Evolutionary conservation across 352 stramenopile species (phyloP).

Genomic region (Phytopythium cucurbitacearum): DNA sequence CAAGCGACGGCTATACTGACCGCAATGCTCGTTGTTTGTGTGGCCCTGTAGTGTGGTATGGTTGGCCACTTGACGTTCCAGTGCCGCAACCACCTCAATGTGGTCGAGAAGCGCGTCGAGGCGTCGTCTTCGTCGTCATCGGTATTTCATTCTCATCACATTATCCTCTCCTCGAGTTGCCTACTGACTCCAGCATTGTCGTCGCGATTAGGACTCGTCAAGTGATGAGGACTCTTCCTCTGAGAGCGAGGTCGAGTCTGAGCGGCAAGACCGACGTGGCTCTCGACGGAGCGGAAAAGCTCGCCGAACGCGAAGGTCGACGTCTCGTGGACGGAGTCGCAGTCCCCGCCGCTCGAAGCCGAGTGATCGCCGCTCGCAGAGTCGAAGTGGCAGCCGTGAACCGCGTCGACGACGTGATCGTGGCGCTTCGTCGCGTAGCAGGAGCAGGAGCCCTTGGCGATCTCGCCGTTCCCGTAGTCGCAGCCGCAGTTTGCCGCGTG

Average conservation of each 20-base stretch:
- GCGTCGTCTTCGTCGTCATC: conserved; percentile 35
- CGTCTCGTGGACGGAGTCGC: conserved; percentile 16
- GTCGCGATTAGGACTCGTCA: conserved; percentile 26
- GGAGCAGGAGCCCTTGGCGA: conserved; percentile 11
- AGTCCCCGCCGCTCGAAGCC: conserved; percentile 15
- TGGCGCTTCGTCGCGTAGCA: conserved; percentile 14
- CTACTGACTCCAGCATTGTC: no score
- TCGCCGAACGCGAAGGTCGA: conserved; percentile 9
- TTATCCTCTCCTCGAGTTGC: no score
- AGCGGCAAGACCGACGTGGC: conserved; percentile 13
- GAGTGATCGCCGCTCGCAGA: conserved; percentile 24
- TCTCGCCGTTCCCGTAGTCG: conserved; percentile 7
- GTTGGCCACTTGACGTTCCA: conserved; percentile 91
- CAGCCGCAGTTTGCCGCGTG: conserved; percentile 7
- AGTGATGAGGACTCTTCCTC: conserved; percentile 38
- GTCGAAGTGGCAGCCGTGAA: conserved; percentile 18
- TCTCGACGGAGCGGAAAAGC: not conserved
- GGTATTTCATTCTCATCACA: conserved; percentile 5
- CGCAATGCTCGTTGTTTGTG: not conserved
- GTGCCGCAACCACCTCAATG: conserved; percentile 77
- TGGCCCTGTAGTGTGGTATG: conserved; percentile 67
- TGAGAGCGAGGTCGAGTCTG: conserved; percentile 24
- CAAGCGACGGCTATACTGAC: not conserved
- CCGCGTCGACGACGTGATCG: conserved; percentile 12
- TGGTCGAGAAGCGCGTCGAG: conserved; percentile 29